Evolutionary conservation across 371 early-diverging fungal species (phyloP), one percentile per base, ranked within the genome.

Genomic region (Saksenaea vasiformis): DNA sequence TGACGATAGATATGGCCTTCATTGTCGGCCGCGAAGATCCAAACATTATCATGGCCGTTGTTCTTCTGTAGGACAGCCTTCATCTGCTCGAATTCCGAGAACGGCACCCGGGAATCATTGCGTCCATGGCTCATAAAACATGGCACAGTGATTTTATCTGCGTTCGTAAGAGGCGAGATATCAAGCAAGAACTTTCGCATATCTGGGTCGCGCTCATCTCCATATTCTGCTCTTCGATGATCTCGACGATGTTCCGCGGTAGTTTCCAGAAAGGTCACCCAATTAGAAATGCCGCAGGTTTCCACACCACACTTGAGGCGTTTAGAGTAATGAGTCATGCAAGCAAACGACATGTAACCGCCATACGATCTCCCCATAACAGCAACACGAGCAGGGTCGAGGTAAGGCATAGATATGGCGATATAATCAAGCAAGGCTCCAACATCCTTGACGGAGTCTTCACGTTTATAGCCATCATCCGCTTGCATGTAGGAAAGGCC

Each of bases 391-490:
- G 47, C 28, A 3, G 35, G 1, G 34, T 70, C 70, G 17, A 62
- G 39, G 17, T 37, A 60, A 22, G 67, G 58, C 38, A 62, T 57
- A n/a, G 51, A 51, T 5, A 11, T 26, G 22, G 34, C 13, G 34
- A 70, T 58, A 62, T 67, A 68, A 37, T 69, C 55, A 5, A 69
- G 39, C 10, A 66, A 59, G 13, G 65, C 19, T 24, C 65, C 70
- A 35, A 70, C 62, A 44, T 70, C 70, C 53, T 69, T 62, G 4
- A 70, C 53, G 15, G 70, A 62, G 56, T 70, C 70, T 41, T 67
- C 54, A 3, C 70, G 66, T 41, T 70, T 69, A 1, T 47, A 13
- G 1, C 62, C 57, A 54, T 70, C 70, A 39, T 70, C 70, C 1
- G 68, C 54, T 31, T 56, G 56, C 53, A 67, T 62, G 43, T 54